Evolutionary conservation across 805 yeast genomes (phyloP), one percentile per base, ranked within the genome.

Genomic region (Zygosaccharomyces bailii): DNA sequence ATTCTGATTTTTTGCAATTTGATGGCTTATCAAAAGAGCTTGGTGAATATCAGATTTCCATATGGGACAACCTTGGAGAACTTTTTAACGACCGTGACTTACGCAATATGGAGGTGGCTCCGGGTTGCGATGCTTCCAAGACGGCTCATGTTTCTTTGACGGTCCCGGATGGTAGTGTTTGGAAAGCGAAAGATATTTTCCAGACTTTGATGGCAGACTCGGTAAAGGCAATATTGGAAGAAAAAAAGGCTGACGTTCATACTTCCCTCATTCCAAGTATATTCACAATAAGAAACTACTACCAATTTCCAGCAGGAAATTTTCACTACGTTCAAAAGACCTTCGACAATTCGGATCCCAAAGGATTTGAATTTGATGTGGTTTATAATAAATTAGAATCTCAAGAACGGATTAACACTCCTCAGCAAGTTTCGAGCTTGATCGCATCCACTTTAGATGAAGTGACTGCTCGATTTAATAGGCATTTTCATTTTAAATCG

Each of bases 121-220:
- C 74, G 0, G 70, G 69, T 4, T 59, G 76, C 9, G 85, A 86
- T 62, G 82, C 88, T 2, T 61, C 72, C 0, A 71, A 67, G 39
- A 69, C 86, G 0, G 87, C 83, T 52, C 86, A 87, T 62, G 49
- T 79, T 17, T 80, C 90, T 10, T 67, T 90, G 52, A 71, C 68
- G 16, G 82, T 86, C 3, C 96, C 96, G 0, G 79, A 76, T 49
- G 84, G 76, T 29, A 74, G 80, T 45, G 72, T 76, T 6, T 89
- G 96, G 96, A 74, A 73, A 55, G 93, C 91, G 4, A 74, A 74
- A 45, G 96, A 88, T 43, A 74, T 90, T 4, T 88, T 81, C 58
- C 67, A 79, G 59, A 77, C 87, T 0, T 50, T 89, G 45, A 53
- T 88, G 31, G 82, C 83, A 52, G 93, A 89, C 40, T 79, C 86